Evolutionary conservation across 371 early-diverging fungal genomes (phyloP).

Genomic region (Sporodiniella umbellata): DNA sequence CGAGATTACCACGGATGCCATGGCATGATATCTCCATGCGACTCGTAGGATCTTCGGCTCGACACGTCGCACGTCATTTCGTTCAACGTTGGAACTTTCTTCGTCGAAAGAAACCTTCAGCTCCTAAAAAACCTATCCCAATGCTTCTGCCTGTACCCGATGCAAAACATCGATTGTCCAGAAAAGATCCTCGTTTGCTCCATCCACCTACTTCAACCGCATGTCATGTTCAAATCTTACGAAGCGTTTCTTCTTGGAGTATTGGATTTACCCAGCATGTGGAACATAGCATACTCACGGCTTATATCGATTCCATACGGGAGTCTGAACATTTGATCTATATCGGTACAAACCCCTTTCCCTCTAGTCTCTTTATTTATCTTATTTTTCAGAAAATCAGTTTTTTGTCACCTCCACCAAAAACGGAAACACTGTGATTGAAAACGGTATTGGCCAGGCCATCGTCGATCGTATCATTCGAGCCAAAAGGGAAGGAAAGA

Average conservation of each 20-base stretch:
- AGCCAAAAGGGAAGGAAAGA: constrained; percentile 57
- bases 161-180: constrained; percentile 11
- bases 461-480: constrained; percentile 71
- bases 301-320: constrained; percentile 70
- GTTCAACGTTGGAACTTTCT: constrained; percentile 88
- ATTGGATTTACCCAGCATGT: constrained; percentile 47
- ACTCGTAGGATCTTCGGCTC: constrained; percentile 53
- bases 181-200: constrained; percentile 9
- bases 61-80: constrained; percentile 84
- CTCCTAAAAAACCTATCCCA: constrained; percentile 48
- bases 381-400: constrained; percentile 53
- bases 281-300: constrained; percentile 73
- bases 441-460: constrained; percentile 71
- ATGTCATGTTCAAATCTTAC: constrained; percentile 60
- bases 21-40: constrained; percentile 90
- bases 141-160: constrained; percentile 71
- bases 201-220: constrained; percentile 29
- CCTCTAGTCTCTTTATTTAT: too few relatives aligned
- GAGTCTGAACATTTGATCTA: constrained; percentile 81
- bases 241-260: constrained; percentile 65
- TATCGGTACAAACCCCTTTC: constrained; percentile 74
- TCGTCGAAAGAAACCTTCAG: constrained; percentile 55
- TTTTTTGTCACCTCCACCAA: constrained; percentile 67
- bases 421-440: constrained; percentile 45
- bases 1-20: constrained; percentile 75